phyloP scores from a whole-genome alignment of 176 grass and related monocot species.

The Oryza punctata region DNA sequence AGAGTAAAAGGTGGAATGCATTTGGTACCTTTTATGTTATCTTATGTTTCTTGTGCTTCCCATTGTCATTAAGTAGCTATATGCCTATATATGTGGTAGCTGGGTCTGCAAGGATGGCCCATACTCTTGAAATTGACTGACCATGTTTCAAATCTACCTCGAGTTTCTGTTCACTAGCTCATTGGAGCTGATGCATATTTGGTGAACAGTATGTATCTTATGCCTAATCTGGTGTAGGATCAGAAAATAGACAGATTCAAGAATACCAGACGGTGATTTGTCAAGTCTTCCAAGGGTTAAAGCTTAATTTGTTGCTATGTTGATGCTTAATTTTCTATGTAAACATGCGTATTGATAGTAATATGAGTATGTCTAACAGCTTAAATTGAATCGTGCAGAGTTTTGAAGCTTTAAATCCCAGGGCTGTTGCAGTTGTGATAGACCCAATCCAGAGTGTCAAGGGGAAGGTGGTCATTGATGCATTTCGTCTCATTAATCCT shows the following conservation, averaged over 20 bases:
- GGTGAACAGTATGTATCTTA: not conserved
- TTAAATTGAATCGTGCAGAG: constrained; percentile 62
- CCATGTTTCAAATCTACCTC: not conserved
- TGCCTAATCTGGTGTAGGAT: not conserved
- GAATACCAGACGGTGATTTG: not conserved
- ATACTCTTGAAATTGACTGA: not conserved
- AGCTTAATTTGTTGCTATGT: not conserved
- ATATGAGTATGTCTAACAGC: constrained; percentile 1
- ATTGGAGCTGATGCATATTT: not conserved
- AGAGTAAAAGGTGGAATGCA: not conserved
- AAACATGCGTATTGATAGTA: not conserved
- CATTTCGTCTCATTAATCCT: constrained; percentile 96
- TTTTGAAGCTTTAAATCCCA: constrained; percentile 96
- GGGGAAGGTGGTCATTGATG: constrained; percentile 99
- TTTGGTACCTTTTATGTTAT: not conserved
- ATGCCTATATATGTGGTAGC: not conserved
- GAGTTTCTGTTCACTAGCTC: not conserved
- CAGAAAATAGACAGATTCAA: not conserved
- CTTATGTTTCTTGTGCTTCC: not conserved
- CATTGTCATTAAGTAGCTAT: not conserved
- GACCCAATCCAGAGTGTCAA: constrained; percentile 99
- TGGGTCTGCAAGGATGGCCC: not conserved
- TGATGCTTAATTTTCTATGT: not conserved
- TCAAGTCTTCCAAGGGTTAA: not conserved
- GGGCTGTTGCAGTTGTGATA: constrained; percentile 94